Percentiles rank a stretch among this genome's conserved stretches.
These are phyloP conservation scores for Psilocybe cubensis DNA, from an alignment of 768 basidiomycete genomes.

Conservation along the genomic window DNA sequence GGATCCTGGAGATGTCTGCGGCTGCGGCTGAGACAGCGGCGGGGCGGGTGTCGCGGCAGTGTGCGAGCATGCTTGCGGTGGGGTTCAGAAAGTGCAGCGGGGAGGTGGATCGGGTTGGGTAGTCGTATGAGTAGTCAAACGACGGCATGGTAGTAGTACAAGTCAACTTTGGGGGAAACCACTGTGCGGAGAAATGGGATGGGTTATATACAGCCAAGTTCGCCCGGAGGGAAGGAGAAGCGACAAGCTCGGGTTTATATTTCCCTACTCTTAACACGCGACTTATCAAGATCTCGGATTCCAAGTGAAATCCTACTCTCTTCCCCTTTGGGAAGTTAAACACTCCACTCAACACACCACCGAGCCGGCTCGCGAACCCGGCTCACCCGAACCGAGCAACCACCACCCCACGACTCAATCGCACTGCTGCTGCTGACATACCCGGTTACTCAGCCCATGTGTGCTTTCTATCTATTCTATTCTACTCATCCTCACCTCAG, in stretches of 20 bases:
- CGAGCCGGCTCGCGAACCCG: not conserved
- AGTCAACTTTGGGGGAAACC: not conserved
- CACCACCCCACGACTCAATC: slow-evolving; percentile 6
- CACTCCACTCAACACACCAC: not conserved
- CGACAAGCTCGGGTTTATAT: slow-evolving; percentile 14
- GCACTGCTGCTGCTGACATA: no score
- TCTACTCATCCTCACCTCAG: no score
- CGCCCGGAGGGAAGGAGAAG: slow-evolving; percentile 1
- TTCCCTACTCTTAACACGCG: not conserved
- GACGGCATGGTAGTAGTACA: not conserved
- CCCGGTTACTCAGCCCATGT: no score
- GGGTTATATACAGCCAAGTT: not conserved
- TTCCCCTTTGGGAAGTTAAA: not conserved
- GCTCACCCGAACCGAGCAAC: not conserved
- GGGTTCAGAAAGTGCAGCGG: slow-evolving; percentile 16
- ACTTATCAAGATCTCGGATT: not conserved
- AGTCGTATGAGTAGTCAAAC: not conserved
- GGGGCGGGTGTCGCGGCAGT: not conserved
- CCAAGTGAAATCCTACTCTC: not conserved
- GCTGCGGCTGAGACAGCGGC: not conserved
- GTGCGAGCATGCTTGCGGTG: not conserved
- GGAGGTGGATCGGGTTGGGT: slow-evolving; percentile 6
- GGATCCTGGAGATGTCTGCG: slow-evolving; percentile 60
- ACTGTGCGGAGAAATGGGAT: not conserved
- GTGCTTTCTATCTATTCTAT: no score